Conservation (phyloP, 1,284 basidiomycete genomes). For the Tylopilus orsonianus region DNA sequence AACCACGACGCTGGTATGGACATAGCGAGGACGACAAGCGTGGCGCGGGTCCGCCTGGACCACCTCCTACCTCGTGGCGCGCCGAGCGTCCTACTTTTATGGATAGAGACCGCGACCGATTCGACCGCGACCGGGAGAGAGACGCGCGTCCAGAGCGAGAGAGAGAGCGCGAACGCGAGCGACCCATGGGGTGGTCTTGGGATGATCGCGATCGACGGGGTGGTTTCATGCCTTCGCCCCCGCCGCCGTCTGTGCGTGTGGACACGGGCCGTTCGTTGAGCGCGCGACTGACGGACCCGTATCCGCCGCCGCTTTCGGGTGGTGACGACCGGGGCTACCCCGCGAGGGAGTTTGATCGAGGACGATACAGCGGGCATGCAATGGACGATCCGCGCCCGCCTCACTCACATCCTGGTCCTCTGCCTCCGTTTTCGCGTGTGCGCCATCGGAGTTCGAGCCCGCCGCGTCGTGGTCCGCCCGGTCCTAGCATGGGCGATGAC, state of each 20-base stretch:
- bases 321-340: slow-evolving; percentile 27
- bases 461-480: too few relatives aligned
- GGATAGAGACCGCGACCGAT: slow-evolving; percentile 37
- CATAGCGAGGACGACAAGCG: slow-evolving; percentile 39
- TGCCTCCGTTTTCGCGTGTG: slow-evolving; percentile 32
- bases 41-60: slow-evolving; percentile 8
- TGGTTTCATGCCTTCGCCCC: slow-evolving; percentile 15
- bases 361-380: slow-evolving; percentile 22
- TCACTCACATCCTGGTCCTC: not conserved
- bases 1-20: slow-evolving; percentile 35
- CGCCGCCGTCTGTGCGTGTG: slow-evolving; percentile 18
- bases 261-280: slow-evolving; percentile 26
- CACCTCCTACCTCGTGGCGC: slow-evolving; percentile 24
- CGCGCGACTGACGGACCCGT: slow-evolving; percentile 26
- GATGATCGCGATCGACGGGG: slow-evolving; percentile 39
- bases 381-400: slow-evolving; percentile 17
- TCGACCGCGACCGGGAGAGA: slow-evolving; percentile 35
- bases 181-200: slow-evolving; percentile 26
- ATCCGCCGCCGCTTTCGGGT: slow-evolving; percentile 12
- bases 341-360: slow-evolving; percentile 27
- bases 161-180: slow-evolving; percentile 28
- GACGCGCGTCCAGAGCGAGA: slow-evolving; percentile 40
- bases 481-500: slow-evolving; percentile 35
- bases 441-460: slow-evolving; percentile 38
- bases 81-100: slow-evolving; percentile 26